A percentile compares a stretch with the other conserved stretches of the same genome.
Conservation (phyloP, 768 basidiomycete genomes). For the Phylloporus sp. region DNA sequence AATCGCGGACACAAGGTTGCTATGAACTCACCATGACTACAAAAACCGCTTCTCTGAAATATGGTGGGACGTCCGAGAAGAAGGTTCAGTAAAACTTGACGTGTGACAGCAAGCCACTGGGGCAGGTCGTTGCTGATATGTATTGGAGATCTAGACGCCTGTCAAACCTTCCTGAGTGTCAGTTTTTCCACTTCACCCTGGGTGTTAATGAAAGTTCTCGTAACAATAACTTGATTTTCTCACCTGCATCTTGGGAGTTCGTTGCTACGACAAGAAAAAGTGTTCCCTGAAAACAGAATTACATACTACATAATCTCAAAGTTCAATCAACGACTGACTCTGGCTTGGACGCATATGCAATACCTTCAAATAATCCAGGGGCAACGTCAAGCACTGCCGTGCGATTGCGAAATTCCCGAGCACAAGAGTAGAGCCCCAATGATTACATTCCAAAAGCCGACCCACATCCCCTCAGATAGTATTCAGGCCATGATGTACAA, state of each 20-base stretch:
- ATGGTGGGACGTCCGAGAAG: slow-evolving; percentile 3
- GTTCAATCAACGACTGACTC: background rate
- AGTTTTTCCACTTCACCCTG: background rate
- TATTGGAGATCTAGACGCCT: background rate
- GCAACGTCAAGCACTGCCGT: background rate
- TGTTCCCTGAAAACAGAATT: no score
- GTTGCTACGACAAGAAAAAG: background rate
- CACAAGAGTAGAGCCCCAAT: no score
- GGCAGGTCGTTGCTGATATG: background rate
- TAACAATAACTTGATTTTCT: background rate
- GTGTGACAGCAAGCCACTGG: background rate
- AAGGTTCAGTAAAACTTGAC: slow-evolving; percentile 4
- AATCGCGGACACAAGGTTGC: slow-evolving; percentile 8
- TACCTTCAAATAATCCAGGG: background rate
- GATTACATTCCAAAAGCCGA: no score
- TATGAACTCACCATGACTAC: slow-evolving; percentile 25
- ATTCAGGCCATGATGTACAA: no score
- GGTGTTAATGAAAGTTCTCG: background rate
- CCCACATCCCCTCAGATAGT: no score
- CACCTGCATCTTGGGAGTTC: background rate
- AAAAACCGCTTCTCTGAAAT: background rate
- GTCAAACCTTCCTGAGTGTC: background rate
- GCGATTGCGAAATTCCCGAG: background rate
- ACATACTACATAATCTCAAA: background rate
- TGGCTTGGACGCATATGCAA: background rate